Base-by-base conservation (phyloP, 371 early-diverging fungal species). In the Pancytospora philotis region DNA sequence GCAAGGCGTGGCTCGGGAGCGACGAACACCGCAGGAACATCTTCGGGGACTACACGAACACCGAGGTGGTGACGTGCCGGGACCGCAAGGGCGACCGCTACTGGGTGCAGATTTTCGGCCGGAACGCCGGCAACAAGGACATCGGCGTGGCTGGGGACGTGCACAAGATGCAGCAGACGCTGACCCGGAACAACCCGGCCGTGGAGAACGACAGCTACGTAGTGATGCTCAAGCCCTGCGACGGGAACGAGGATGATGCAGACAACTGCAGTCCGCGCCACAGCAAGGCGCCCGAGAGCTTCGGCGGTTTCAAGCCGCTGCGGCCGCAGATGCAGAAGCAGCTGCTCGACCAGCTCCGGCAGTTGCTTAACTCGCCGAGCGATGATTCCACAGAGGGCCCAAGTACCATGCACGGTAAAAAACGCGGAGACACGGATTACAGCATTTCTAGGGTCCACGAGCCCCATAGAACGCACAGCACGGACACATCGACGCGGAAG, bases 101-200 rank as follows among this genome's bases (percentile, higher is more conserved):
- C 63, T 79, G 77, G 76, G 72, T 75, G 16, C 75, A 76, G 19
- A 73, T 81, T 4, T 81, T 81, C 74, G 77, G 71, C 2, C 74
- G 76, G 41, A 57, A 58, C 28, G 30, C 59, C 25, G 51, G 37
- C 16, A 71, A 71, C 13, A 64, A 48, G 31, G 37, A 68, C 31
- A 38, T 55, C 31, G 61, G 19, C 19, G 52, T 55, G 25, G 16
- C 16, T 13, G 13, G 1, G 22, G 0, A 13, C 1, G n/a, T 1
- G 6, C 51, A 41, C 13, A 41, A 41, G 22, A 13, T 41, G 13
- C 13, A 22, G 22, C 13, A 41, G 22, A 13, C 37, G 19, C 10
- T 13, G 16, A 13, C 8, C 22, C 13, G 45, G 28, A 8, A 53
- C 16, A n/a, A 28, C 34, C 13, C 3, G 2, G 34, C 13, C n/a